A percentile compares a stretch with the other conserved stretches of the same genome.
Conservation (phyloP, 208 protist species). For the Trypanosoma brucei region DNA sequence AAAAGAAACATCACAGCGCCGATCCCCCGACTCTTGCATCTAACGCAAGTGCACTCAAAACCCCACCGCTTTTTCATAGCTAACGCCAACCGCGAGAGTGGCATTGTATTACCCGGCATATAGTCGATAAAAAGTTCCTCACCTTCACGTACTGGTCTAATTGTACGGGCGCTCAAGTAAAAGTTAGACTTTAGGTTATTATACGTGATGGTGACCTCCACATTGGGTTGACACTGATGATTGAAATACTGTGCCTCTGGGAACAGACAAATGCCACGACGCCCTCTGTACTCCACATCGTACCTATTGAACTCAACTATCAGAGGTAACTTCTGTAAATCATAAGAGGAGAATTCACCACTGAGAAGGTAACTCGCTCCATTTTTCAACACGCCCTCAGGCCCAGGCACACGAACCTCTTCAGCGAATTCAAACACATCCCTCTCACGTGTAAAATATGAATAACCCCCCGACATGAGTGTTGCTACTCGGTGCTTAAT, state of each 20-base stretch:
- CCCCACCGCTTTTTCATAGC: constrained; percentile 82
- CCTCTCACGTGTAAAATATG: constrained; percentile 80
- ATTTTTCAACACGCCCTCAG: constrained; percentile 53
- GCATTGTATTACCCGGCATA: constrained; percentile 80
- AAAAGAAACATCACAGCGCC: constrained; percentile 62
- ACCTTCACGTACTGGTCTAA: constrained; percentile 65
- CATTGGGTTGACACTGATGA: constrained; percentile 82
- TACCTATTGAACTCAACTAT: constrained; percentile 85
- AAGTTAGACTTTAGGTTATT: constrained; percentile 75
- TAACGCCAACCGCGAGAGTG: constrained; percentile 60
- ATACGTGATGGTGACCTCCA: constrained; percentile 67
- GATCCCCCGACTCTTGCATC: constrained; percentile 71
- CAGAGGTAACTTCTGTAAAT: constrained; percentile 78
- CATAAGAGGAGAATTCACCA: constrained; percentile 78
- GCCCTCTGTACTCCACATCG: constrained; percentile 77
- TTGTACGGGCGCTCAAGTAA: constrained; percentile 60
- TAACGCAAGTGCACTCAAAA: constrained; percentile 80
- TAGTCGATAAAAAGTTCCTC: constrained; percentile 85
- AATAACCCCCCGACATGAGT: constrained; percentile 79
- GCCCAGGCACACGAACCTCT: constrained; percentile 56
- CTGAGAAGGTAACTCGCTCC: constrained; percentile 61
- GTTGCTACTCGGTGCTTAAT: constrained; percentile 70
- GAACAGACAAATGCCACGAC: constrained; percentile 75
- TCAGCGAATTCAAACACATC: constrained; percentile 85
- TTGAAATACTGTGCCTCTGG: constrained; percentile 82